phyloP scores from a whole-genome alignment of 1,139 yeast species.

The Yamadazyma diospyri region DNA sequence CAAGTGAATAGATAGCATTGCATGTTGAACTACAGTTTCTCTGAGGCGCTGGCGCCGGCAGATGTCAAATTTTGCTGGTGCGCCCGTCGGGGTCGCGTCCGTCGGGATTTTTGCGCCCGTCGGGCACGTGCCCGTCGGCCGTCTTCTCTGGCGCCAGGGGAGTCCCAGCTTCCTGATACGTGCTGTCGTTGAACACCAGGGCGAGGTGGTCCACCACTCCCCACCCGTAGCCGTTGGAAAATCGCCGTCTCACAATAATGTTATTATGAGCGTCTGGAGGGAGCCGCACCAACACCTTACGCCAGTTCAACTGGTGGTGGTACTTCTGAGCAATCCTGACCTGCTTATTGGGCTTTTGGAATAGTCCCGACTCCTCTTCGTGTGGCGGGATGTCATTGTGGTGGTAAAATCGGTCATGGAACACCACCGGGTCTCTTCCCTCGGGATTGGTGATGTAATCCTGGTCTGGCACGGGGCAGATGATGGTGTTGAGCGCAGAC shows the following conservation, averaged over 20 bases:
- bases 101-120: too few species aligned
- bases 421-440: conserved; percentile 51
- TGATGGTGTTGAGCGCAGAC: conserved; percentile 38
- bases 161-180: too few species aligned
- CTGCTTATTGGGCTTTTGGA: conserved; percentile 45
- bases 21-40: too few species aligned
- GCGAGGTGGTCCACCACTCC: conserved; percentile 63
- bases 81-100: too few species aligned
- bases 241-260: conserved; percentile 81
- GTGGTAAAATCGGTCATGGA: conserved; percentile 78
- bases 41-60: too few species aligned
- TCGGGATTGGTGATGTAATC: conserved; percentile 34
- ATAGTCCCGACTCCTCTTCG: conserved; percentile 11
- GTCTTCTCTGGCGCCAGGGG: too few species aligned
- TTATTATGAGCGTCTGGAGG: conserved; percentile 97
- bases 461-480: conserved; percentile 43
- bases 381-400: conserved; percentile 58
- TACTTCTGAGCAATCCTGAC: conserved; percentile 84
- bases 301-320: conserved; percentile 78
- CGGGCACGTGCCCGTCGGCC: too few species aligned
- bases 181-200: conserved; percentile 16
- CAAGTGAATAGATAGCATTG: conserved; percentile 10
- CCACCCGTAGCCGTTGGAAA: conserved; percentile 96
- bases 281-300: conserved; percentile 82
- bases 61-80: conserved; percentile 17